Conservation (phyloP, 441 rosid species). For the Populus hybrid region DNA sequence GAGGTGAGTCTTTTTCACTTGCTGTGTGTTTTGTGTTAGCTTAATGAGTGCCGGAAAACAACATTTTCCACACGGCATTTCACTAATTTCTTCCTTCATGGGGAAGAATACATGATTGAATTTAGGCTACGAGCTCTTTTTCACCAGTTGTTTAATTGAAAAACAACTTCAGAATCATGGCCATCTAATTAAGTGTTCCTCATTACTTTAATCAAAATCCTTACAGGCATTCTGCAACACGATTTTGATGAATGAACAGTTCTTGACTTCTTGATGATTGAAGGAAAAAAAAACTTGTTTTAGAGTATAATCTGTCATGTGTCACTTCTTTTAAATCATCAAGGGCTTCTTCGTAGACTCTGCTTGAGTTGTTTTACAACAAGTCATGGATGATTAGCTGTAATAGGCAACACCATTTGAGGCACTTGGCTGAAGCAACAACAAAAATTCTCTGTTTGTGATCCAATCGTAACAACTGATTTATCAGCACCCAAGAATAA, state of each 20-base stretch:
- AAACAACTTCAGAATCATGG: not conserved
- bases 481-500: no score
- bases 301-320: not conserved
- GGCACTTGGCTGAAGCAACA: not conserved
- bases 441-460: not conserved
- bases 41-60: conserved; percentile 50
- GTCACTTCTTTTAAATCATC: not conserved
- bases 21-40: conserved; percentile 23
- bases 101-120: not conserved
- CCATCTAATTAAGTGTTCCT: not conserved
- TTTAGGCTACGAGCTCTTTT: not conserved
- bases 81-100: not conserved
- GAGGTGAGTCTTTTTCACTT: conserved; percentile 46
- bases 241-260: not conserved
- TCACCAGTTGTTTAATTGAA: not conserved
- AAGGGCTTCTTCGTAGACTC: not conserved
- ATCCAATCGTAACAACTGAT: no score
- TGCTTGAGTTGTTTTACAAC: not conserved
- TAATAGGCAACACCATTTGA: not conserved
- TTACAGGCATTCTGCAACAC: not conserved
- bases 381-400: not conserved
- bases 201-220: not conserved
- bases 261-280: not conserved
- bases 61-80: not conserved
- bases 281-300: not conserved